Conservation (phyloP, 78 protist genomes). For the Emiliania huxleyi region DNA sequence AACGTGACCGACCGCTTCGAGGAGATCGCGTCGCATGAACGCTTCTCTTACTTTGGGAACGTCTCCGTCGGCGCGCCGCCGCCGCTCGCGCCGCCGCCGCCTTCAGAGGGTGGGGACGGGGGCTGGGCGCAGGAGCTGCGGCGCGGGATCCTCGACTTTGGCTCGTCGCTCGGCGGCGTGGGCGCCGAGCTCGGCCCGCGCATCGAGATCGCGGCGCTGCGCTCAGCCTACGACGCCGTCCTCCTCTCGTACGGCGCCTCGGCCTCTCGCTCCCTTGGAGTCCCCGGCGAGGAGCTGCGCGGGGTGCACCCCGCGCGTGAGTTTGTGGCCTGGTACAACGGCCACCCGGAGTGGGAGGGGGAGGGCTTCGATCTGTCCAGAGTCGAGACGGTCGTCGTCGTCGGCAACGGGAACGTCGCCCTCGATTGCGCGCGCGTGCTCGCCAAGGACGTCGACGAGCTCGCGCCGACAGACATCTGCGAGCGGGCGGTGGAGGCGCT, state of each 20-base stretch:
- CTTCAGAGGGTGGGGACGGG: background rate
- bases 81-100: background rate
- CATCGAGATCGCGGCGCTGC: background rate
- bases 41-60: background rate
- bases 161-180: background rate
- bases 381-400: conserved; percentile 14
- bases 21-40: conserved; percentile 3
- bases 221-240: conserved; percentile 54
- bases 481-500: conserved; percentile 2
- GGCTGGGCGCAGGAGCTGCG: background rate
- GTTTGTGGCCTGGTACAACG: conserved; percentile 81
- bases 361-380: background rate
- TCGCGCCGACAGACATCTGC: conserved; percentile 45
- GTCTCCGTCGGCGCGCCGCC: conserved; percentile 20
- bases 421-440: conserved; percentile 74
- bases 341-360: conserved; percentile 51
- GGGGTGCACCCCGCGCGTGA: conserved; percentile 60
- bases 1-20: conserved; percentile 31
- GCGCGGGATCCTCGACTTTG: background rate
- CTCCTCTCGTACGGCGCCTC: conserved; percentile 68
- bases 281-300: conserved; percentile 21
- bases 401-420: conserved; percentile 81
- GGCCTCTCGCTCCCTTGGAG: conserved; percentile 31
- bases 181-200: background rate
- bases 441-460: background rate